These are phyloP conservation scores for Sporothrix brunneoviolacea DNA, from an alignment of 2,329 filamentous ascomycete species.

Conservation along the genomic window DNA sequence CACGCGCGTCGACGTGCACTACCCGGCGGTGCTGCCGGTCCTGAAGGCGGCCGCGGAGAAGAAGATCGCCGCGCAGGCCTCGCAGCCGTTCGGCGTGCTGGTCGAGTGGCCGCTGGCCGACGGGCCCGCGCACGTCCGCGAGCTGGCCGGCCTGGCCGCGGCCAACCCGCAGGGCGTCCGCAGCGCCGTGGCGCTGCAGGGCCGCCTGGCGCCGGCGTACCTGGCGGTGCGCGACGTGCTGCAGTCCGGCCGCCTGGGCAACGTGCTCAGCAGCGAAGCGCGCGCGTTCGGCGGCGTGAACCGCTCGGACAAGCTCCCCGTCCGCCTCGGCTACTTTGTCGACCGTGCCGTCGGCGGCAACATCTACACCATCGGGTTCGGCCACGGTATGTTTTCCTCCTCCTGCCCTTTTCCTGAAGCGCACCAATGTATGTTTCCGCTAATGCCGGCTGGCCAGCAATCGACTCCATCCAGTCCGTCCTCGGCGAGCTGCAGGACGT, in stretches of 20 bases:
- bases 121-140: constrained; percentile 32
- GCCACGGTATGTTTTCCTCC: constrained; percentile 30
- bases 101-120: constrained; percentile 54
- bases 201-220: constrained; percentile 37
- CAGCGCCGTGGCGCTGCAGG: constrained; percentile 47
- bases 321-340: constrained; percentile 40
- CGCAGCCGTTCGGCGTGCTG: constrained; percentile 26
- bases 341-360: constrained; percentile 42
- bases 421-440: too few species aligned
- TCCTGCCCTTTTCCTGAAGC: too few species aligned
- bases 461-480: constrained; percentile 39
- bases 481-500: constrained; percentile 38
- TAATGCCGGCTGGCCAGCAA: too few species aligned
- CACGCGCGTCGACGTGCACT: constrained; percentile 49
- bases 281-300: constrained; percentile 32
- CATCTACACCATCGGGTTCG: constrained; percentile 34
- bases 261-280: constrained; percentile 44
- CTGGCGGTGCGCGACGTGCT: constrained; percentile 40
- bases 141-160: too few species aligned
- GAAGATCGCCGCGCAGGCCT: constrained; percentile 34
- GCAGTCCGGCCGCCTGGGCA: constrained; percentile 39
- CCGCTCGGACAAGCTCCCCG: constrained; percentile 27
- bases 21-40: constrained; percentile 37
- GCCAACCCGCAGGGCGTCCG: constrained; percentile 18
- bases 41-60: constrained; percentile 35